Conservation (phyloP, 805 yeast species). For the Candida pini region DNA sequence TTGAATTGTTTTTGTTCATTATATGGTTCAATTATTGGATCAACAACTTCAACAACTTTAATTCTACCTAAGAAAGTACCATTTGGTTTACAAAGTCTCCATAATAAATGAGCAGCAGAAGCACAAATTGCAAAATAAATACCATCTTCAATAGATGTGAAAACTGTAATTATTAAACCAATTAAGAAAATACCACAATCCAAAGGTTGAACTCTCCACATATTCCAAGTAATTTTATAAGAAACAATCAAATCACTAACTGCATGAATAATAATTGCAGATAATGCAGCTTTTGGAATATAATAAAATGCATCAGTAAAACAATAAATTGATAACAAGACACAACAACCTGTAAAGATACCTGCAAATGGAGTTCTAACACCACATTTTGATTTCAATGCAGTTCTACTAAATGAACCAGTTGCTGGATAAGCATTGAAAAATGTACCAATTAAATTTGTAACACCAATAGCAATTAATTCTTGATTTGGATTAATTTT, state of each 20-base stretch:
- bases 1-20: not conserved
- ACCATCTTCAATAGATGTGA: constrained; percentile 79
- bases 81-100: constrained; percentile 72
- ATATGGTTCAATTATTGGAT: constrained; percentile 43
- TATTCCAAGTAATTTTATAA: constrained; percentile 57
- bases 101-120: constrained; percentile 65
- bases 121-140: constrained; percentile 88
- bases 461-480: constrained; percentile 86
- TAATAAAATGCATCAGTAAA: constrained; percentile 79
- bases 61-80: constrained; percentile 82
- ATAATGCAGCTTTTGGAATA: constrained; percentile 84
- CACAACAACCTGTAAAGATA: constrained; percentile 84
- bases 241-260: constrained; percentile 79
- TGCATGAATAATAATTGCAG: constrained; percentile 90
- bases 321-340: constrained; percentile 77
- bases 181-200: constrained; percentile 69
- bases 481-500: constrained; percentile 92
- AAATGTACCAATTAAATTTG: constrained; percentile 85
- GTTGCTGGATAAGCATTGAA: constrained; percentile 94
- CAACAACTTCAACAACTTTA: constrained; percentile 62
- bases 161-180: constrained; percentile 71
- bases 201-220: constrained; percentile 69
- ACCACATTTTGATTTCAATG: constrained; percentile 91
- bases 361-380: constrained; percentile 94
- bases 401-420: constrained; percentile 93